phyloP scores from a whole-genome alignment of 2,329 filamentous ascomycete genomes.

The Trichophyton rubrum region DNA sequence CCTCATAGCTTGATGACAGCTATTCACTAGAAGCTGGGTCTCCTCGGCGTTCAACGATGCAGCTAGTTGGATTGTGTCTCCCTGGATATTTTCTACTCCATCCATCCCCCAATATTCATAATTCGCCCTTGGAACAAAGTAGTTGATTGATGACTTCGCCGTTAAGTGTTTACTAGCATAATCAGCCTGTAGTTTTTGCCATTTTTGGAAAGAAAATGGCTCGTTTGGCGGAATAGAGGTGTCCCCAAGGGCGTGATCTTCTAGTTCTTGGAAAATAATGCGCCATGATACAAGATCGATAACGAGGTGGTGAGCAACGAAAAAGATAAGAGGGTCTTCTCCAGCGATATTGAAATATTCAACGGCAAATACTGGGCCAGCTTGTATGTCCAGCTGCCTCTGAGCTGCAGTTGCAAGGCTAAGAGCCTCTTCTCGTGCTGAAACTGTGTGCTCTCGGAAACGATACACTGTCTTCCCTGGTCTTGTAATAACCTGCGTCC shows the following conservation, averaged over 20 bases:
- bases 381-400: slow-evolving; percentile 21
- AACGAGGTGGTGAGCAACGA: slow-evolving; percentile 13
- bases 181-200: slow-evolving; percentile 24
- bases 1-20: slow-evolving; percentile 22
- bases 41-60: slow-evolving; percentile 23
- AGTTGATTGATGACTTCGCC: slow-evolving; percentile 13
- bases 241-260: slow-evolving; percentile 18
- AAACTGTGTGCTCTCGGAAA: slow-evolving; percentile 2
- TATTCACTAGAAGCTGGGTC: slow-evolving; percentile 19
- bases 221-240: slow-evolving; percentile 18
- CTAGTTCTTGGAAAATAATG: slow-evolving; percentile 11
- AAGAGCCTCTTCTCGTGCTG: background rate
- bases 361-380: slow-evolving; percentile 11
- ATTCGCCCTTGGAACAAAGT: slow-evolving; percentile 19
- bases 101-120: slow-evolving; percentile 28
- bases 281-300: slow-evolving; percentile 16
- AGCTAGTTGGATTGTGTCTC: background rate
- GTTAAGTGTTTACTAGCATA: slow-evolving; percentile 8
- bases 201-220: slow-evolving; percentile 25
- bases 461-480: background rate
- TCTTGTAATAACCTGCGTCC: slow-evolving; percentile 13
- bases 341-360: slow-evolving; percentile 2
- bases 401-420: slow-evolving; percentile 18
- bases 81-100: slow-evolving; percentile 10
- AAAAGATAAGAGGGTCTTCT: background rate